Percentiles rank a stretch among this genome's conserved stretches.
phyloP scores from a whole-genome alignment of 1,139 yeast species.

The Saccharomyces pastorianus region DNA sequence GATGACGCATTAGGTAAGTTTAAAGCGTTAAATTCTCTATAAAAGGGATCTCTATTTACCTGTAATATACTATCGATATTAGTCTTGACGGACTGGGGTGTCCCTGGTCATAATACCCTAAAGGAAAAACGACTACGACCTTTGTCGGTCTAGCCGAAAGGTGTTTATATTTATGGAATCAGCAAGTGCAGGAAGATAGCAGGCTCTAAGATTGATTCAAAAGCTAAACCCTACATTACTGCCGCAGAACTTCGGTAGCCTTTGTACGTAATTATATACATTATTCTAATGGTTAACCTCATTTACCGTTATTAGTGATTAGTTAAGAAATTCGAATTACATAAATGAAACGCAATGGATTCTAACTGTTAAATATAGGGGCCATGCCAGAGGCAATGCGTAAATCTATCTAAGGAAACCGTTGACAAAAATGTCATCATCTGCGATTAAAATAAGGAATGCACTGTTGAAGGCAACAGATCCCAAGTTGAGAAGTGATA shows the following conservation, averaged over 20 bases:
- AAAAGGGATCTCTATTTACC: slow-evolving; percentile 39
- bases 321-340: background rate
- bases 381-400: background rate
- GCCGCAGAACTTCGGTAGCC: background rate
- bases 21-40: background rate
- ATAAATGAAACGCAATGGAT: background rate
- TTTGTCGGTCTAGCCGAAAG: too few relatives aligned
- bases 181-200: background rate
- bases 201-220: background rate
- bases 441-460: slow-evolving; percentile 8
- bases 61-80: background rate
- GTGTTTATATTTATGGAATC: too few relatives aligned
- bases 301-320: background rate
- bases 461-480: slow-evolving; percentile 61
- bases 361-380: background rate
- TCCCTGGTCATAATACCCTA: background rate
- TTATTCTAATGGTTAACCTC: background rate
- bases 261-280: background rate
- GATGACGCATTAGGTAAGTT: background rate
- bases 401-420: background rate
- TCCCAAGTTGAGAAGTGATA: slow-evolving; percentile 69
- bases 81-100: background rate
- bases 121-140: too few relatives aligned
- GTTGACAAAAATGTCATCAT: background rate
- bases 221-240: background rate